Conservation (phyloP, 768 basidiomycete species). For the Sistotremastrum niveocremeum region DNA sequence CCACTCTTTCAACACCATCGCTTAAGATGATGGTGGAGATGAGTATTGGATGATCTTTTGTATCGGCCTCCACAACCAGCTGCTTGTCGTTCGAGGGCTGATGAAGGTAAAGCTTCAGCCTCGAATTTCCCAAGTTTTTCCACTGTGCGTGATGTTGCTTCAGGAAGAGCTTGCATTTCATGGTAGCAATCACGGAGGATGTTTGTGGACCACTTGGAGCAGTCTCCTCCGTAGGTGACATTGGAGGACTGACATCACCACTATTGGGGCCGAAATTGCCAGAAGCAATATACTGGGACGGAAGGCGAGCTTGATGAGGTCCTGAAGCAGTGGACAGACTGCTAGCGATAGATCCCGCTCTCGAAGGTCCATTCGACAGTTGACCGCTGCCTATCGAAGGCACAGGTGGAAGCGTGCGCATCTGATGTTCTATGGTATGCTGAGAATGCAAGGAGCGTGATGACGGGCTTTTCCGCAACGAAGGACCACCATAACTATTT, state of each 20-base stretch:
- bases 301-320: no score
- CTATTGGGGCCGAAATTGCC: neutral
- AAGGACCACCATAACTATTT: no score
- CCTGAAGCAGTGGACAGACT: no score
- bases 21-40: slow-evolving; percentile 94
- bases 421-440: no score
- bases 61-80: slow-evolving; percentile 83
- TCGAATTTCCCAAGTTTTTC: slow-evolving; percentile 86
- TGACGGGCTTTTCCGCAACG: no score
- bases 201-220: slow-evolving; percentile 53
- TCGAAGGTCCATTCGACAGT: no score
- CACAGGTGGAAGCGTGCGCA: no score
- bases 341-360: no score
- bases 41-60: slow-evolving; percentile 57
- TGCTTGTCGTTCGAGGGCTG: slow-evolving; percentile 86
- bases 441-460: no score
- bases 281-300: no score
- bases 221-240: slow-evolving; percentile 56
- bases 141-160: slow-evolving; percentile 95
- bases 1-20: slow-evolving; percentile 97
- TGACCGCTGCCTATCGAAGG: no score
- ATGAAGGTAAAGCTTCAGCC: slow-evolving; percentile 77
- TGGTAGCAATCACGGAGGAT: slow-evolving; percentile 70
- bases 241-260: slow-evolving; percentile 65
- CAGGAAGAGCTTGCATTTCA: slow-evolving; percentile 97